These are phyloP conservation scores for Warburgia ugandensis DNA, from an alignment of 164 flowering plant genomes.

Conservation along the genomic window DNA sequence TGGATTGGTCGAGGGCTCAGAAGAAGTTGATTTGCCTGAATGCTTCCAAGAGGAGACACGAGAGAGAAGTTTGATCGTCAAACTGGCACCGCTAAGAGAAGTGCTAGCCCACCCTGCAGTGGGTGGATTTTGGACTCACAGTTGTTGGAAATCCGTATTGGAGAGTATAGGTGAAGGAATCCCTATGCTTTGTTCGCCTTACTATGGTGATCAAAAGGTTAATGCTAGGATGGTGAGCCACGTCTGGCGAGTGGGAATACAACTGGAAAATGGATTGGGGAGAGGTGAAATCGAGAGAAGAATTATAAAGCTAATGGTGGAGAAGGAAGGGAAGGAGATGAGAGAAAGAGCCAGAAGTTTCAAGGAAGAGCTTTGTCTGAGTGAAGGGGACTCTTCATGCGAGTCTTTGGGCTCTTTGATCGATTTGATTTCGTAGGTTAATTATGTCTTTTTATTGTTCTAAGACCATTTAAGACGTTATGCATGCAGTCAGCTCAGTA, in stretches of 20 bases:
- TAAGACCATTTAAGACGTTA: no score
- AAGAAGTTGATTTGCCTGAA: slow-evolving; percentile 8
- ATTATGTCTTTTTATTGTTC: background rate
- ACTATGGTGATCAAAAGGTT: no score
- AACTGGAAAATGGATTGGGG: slow-evolving; percentile 6
- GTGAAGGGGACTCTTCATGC: slow-evolving; percentile 7
- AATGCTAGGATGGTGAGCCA: slow-evolving; percentile 8
- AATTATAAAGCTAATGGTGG: slow-evolving; percentile 9
- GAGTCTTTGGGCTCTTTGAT: background rate
- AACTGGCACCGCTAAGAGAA: slow-evolving; percentile 39
- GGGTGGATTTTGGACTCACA: slow-evolving; percentile 42
- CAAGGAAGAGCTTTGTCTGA: slow-evolving; percentile 7
- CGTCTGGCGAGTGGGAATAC: slow-evolving; percentile 8
- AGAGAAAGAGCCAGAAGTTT: slow-evolving; percentile 14
- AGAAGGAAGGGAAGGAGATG: slow-evolving; percentile 15
- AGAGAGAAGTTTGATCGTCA: slow-evolving; percentile 26
- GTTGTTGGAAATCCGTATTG: slow-evolving; percentile 27
- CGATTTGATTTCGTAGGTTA: background rate
- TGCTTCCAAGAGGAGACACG: slow-evolving; percentile 22
- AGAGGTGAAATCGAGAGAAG: slow-evolving; percentile 17
- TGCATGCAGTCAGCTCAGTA: no score
- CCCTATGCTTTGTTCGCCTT: slow-evolving; percentile 8
- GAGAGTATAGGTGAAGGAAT: slow-evolving; percentile 5
- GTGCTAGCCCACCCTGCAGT: slow-evolving; percentile 33
- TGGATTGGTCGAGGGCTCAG: background rate